Conservation (phyloP, 1,139 yeast species). For the Debaryomyces singareniensis region DNA sequence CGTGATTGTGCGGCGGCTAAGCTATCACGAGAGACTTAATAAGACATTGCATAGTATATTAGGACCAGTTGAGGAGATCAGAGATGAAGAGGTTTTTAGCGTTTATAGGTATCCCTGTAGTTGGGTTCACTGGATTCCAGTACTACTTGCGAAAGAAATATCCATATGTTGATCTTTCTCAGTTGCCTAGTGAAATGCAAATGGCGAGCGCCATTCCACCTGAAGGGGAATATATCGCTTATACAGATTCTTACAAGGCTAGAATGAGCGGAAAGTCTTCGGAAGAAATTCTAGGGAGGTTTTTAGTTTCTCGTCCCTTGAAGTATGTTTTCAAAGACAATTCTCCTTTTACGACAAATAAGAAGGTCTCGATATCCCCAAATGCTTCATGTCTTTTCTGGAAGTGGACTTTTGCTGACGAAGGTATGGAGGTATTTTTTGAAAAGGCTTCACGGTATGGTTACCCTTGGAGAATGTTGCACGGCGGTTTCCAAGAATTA, state of each 20-base stretch:
- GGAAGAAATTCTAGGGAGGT: not conserved
- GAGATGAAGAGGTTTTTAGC: no score
- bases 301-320: not conserved
- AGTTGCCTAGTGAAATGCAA: no score
- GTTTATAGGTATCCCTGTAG: no score
- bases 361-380: not conserved
- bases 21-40: no score
- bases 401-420: slow-evolving; percentile 4
- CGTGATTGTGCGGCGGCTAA: no score
- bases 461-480: slow-evolving; percentile 6
- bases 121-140: no score
- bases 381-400: not conserved
- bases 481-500: slow-evolving; percentile 6
- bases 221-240: no score
- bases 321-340: not conserved
- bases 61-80: no score
- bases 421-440: slow-evolving; percentile 1
- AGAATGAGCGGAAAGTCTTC: not conserved
- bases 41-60: no score
- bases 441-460: slow-evolving; percentile 4
- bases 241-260: not conserved
- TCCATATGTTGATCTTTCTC: no score
- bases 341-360: not conserved
- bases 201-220: no score
- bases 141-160: no score